Conservation (phyloP, 768 basidiomycete genomes). For the Neoboletus subvelutipes region DNA sequence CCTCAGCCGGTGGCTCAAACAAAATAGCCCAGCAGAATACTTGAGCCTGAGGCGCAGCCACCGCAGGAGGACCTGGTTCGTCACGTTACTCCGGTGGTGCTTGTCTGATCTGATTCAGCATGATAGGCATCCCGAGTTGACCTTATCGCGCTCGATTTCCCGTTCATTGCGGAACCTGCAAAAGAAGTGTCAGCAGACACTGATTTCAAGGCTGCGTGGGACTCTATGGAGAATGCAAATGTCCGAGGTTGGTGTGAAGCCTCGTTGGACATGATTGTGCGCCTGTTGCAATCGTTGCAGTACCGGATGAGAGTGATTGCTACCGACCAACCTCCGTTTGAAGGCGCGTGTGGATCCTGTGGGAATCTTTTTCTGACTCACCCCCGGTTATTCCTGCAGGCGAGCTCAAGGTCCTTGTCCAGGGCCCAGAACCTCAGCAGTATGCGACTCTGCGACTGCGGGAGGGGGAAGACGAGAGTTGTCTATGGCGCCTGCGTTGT, state of each 20-base stretch:
- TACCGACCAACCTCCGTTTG: slow-evolving; percentile 55
- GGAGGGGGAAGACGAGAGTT: slow-evolving; percentile 66
- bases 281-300: slow-evolving; percentile 50
- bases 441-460: slow-evolving; percentile 53
- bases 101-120: slow-evolving; percentile 13
- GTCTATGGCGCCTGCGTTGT: slow-evolving; percentile 69
- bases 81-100: not conserved
- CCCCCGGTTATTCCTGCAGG: slow-evolving; percentile 38
- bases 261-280: slow-evolving; percentile 53
- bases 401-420: slow-evolving; percentile 61
- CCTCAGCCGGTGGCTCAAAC: slow-evolving; percentile 2
- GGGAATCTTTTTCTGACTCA: not conserved
- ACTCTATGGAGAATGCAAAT: slow-evolving; percentile 42
- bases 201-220: slow-evolving; percentile 63
- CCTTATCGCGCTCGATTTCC: slow-evolving; percentile 74
- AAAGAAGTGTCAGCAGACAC: slow-evolving; percentile 17
- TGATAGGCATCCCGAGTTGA: slow-evolving; percentile 43
- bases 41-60: not conserved
- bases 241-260: slow-evolving; percentile 70
- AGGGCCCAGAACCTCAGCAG: slow-evolving; percentile 20
- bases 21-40: slow-evolving; percentile 11
- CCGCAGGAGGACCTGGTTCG: slow-evolving; percentile 24
- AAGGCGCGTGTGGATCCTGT: slow-evolving; percentile 42
- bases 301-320: slow-evolving; percentile 50
- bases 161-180: slow-evolving; percentile 53